Conservation (phyloP, 441 rosid species). For the Dalechampia spathulata region DNA sequence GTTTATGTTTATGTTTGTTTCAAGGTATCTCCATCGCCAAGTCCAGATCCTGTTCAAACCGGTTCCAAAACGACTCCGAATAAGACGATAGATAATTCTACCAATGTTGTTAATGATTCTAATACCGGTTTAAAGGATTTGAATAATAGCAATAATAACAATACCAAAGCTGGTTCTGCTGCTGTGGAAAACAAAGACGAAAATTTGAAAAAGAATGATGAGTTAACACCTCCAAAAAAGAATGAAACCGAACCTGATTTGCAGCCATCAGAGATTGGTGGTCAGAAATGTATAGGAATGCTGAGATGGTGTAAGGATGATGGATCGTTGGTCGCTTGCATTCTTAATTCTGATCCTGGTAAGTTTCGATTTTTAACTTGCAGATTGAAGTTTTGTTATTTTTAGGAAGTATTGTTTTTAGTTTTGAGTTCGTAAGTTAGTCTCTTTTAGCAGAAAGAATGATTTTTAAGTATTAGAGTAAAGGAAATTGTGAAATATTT, state of each 20-base stretch:
- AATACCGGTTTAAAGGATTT: conserved; percentile 15
- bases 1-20: conserved; percentile 14
- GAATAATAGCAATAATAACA: not conserved
- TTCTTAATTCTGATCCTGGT: conserved; percentile 43
- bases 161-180: conserved; percentile 16
- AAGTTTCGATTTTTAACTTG: conserved; percentile 8
- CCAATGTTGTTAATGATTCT: conserved; percentile 7
- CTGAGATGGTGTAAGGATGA: conserved; percentile 27
- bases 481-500: too few relatives aligned
- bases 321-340: conserved; percentile 47
- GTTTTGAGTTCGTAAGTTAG: not conserved
- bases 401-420: conserved; percentile 1
- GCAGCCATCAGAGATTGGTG: conserved; percentile 6
- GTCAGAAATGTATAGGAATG: conserved; percentile 43
- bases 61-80: conserved; percentile 6
- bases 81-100: not conserved
- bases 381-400: not conserved
- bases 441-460: too few relatives aligned
- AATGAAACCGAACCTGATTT: conserved; percentile 20
- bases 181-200: conserved; percentile 16
- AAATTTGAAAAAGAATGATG: too few relatives aligned
- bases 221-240: too few relatives aligned
- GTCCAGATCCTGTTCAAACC: conserved; percentile 18
- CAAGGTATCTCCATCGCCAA: conserved; percentile 42
- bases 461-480: too few relatives aligned